These are phyloP conservation scores for Prototheca wickerhamii DNA, from an alignment of 163 green algal species.

Conservation along the genomic window DNA sequence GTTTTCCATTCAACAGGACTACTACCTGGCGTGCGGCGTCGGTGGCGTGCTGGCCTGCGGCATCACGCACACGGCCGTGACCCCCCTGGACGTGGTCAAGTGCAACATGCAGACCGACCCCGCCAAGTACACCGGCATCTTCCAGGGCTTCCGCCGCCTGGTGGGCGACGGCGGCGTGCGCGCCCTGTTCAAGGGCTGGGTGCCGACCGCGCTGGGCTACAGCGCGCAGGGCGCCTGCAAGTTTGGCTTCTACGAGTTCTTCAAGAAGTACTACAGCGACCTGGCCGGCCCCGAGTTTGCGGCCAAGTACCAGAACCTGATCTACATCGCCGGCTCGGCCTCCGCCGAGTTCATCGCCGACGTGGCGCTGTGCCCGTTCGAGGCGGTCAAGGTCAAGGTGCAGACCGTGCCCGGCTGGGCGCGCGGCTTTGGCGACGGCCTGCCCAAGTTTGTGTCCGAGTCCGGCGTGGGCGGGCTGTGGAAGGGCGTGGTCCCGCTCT, in stretches of 20 bases:
- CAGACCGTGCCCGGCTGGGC: constrained; percentile 92
- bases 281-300: constrained; percentile 69
- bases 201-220: constrained; percentile 85
- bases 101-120: constrained; percentile 92
- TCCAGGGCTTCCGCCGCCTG: constrained; percentile 68
- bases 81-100: constrained; percentile 98
- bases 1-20: constrained; percentile 13
- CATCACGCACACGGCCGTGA: constrained; percentile 86
- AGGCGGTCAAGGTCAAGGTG: constrained; percentile 97
- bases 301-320: constrained; percentile 80
- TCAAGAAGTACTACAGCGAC: constrained; percentile 74
- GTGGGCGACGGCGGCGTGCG: constrained; percentile 54
- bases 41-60: constrained; percentile 78
- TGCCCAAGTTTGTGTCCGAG: constrained; percentile 78
- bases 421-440: constrained; percentile 74
- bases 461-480: constrained; percentile 65
- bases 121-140: constrained; percentile 82
- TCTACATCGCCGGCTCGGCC: constrained; percentile 84
- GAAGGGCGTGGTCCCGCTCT: constrained; percentile 87
- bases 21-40: constrained; percentile 40
- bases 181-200: constrained; percentile 77
- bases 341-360: constrained; percentile 98
- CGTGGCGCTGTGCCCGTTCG: constrained; percentile 92
- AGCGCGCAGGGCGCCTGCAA: constrained; percentile 83
- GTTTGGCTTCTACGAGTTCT: constrained; percentile 52